Base-by-base conservation (phyloP, 495 filamentous ascomycete species). In the Daldinia vernicosa region DNA sequence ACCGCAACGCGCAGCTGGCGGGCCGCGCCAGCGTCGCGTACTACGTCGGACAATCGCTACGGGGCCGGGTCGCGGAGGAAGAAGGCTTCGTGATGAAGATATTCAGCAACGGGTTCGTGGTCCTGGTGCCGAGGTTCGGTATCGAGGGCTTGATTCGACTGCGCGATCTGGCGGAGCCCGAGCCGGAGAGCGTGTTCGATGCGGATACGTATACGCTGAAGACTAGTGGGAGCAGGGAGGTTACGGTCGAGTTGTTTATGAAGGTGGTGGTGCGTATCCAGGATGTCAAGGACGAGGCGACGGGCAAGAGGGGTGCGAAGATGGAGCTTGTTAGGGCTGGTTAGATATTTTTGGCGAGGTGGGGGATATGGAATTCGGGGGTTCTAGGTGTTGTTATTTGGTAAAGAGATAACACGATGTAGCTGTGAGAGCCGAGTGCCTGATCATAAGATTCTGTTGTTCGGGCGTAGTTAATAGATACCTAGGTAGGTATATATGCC, bases 61-160 rank as follows among this genome's bases (percentile, higher is more conserved):
- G 95, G 80, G 93, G 93, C 14, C 88, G 90, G 40, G 88, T 93
- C 9, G 78, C 92, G 14, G 89, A 91, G 60, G 94, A 97, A 79
- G 94, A 98, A 59, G 95, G 92, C 3, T 98, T 96, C 76, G 89
- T 98, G 24, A 97, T 99, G 91, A 92, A 92, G 78, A 91, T 99
- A 19, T 98, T 99, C 76, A 92, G 92, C 72, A 99, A 99, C 79
- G 95, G 95, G 4, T 93, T 97, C 66, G 95, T 97, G 4, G 94
- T 98, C 3, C 93, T 98, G 71, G 94, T 98, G 43, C 95, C 95
- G 1, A 82, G 93, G 14, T 99, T 99, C 77, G 96, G 95, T 14
- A 95, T 99, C 69, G 95, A 99, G 79, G 90, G 93, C 39, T 81
- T 97, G 66, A 94, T 99, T 62, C 86, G 94, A 35, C 79, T 97